Base-by-base conservation (phyloP, 2,329 filamentous ascomycete genomes). In the Cladosporium austrohemisphaericum region DNA sequence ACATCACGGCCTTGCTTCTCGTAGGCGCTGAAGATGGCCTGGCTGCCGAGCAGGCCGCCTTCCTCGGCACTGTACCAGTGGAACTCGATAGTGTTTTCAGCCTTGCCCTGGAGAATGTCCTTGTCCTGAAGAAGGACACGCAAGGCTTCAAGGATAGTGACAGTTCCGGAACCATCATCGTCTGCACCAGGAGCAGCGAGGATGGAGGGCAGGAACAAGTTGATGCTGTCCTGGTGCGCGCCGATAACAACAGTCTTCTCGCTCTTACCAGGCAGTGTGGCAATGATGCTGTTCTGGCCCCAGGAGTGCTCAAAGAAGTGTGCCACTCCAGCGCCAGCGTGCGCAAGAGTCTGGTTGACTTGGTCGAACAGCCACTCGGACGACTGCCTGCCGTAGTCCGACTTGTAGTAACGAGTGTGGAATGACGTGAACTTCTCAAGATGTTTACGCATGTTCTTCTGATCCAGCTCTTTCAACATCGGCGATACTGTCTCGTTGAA, bases 41-140 rank as follows among this genome's bases (percentile, higher is more conserved):
- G 90, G 61, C 86, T 92, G 52, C 90, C 90, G 3, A 95, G 78
- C 37, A 95, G 76, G 26, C 91, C 90, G 43, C 85, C 89, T 68
- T 95, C 90, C 67, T 95, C 90, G 9, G 88, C 90, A 36, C 84
- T 88, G 73, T 95, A 95, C 89, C 89, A 95, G 71, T 96, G 91
- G 69, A 97, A 97, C 72, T 97, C 92, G 58, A 98, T 76, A 1
- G 89, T 95, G 71, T 96, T 96, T 52, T 80, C 70, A 3, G 83
- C 84, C 56, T 88, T 80, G 55, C 89, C 89, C 5, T 59, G 48
- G 29, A 84, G 70, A 52, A 95, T 78, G 44, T 83, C 79, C n/a
- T 85, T 85, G 57, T 80, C 78, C 28, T 58, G 41, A 49, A 96
- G 77, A 6, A 97, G 77, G 35, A 88, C 85, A 28, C 89, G 82